These are phyloP conservation scores for Pichia sp. DNA, from an alignment of 1,139 yeast genomes.

Conservation along the genomic window DNA sequence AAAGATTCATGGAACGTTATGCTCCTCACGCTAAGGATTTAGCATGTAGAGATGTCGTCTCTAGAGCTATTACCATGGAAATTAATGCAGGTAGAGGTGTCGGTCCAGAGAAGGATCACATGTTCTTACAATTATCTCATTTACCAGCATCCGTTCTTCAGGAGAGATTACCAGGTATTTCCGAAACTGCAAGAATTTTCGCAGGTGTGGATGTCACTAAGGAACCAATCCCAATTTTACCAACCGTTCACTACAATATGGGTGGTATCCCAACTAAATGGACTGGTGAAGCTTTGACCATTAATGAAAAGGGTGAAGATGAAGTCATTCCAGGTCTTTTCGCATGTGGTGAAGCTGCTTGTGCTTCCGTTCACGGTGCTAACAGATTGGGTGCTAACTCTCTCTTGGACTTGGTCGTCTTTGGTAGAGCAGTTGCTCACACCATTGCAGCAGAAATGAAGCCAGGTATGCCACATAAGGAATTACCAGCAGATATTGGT, in stretches of 20 bases:
- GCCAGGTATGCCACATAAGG: constrained; percentile 83
- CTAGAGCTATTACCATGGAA: constrained; percentile 97
- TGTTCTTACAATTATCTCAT: constrained; percentile 89
- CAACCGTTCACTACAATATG: constrained; percentile 99
- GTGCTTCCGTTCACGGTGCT: constrained; percentile 99
- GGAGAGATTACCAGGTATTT: constrained; percentile 98
- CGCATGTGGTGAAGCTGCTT: constrained; percentile 99
- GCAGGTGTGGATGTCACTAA: constrained; percentile 99
- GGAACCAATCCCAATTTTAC: constrained; percentile 97
- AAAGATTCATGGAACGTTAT: constrained; percentile 98
- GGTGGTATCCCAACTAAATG: constrained; percentile 99
- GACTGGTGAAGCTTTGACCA: constrained; percentile 89
- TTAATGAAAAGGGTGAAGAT: constrained; percentile 86
- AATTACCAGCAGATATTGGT: constrained; percentile 80
- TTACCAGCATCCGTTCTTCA: constrained; percentile 86
- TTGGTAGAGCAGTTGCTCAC: constrained; percentile 97
- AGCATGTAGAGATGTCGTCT: constrained; percentile 97
- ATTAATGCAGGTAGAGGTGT: constrained; percentile 99
- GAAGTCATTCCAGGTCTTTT: constrained; percentile 86
- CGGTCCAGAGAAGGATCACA: constrained; percentile 93
- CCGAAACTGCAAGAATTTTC: constrained; percentile 96
- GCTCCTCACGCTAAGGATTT: constrained; percentile 98
- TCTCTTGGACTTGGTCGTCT: constrained; percentile 92
- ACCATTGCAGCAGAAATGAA: constrained; percentile 78
- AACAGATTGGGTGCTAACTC: constrained; percentile 99